Evolutionary conservation across 805 yeast genomes (phyloP), one percentile per base, ranked within the genome.

Genomic region (Wickerhamomyces tratensis): DNA sequence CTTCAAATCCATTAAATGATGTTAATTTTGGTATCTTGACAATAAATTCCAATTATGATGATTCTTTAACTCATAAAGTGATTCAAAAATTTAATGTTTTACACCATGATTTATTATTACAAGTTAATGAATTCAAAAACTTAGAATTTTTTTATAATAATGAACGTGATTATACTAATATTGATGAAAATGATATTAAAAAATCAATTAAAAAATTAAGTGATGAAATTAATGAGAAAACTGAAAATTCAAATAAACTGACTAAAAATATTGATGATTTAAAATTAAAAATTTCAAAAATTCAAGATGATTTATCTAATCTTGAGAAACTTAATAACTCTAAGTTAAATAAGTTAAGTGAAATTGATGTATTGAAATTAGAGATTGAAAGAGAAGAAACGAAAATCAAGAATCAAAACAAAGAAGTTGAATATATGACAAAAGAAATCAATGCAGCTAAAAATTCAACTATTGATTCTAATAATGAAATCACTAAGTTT

Each of bases 1-100:
- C 83, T 7, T 70, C 82, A 26, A 84, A 84, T 52, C 89, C 93
- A 1, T 58, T 82, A 37, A 73, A 70, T 38, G 77, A 74, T 48
- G 71, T 71, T 43, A 68, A 65, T 57, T 68, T 71, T 13, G 84
- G 83, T 11, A 74, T 78, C 7, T 59, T 71, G 14, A 63, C 70
- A 27, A 65, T 68, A 30, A 61, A 61, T 26, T 50, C 57, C 2
- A 56, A 65, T 35, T 62, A 62, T 46, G 57, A 65, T 37, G 69
- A 65, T 15, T 60, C 76, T 7, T 62, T 81, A 40, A 82, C 89
- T 2, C 94, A 83, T 53, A 76, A 73, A 41, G 58, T 79, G 44
- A 69, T 82, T 31, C 73, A 76, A 54, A 72, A 76, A 43, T 69
- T 81, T 48, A 77, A 75, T 41, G 63, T 61, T 12, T 62, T 71